Evolutionary conservation across 148 eudicot species (phyloP).

Genomic region (Amaranthus cruentus): DNA sequence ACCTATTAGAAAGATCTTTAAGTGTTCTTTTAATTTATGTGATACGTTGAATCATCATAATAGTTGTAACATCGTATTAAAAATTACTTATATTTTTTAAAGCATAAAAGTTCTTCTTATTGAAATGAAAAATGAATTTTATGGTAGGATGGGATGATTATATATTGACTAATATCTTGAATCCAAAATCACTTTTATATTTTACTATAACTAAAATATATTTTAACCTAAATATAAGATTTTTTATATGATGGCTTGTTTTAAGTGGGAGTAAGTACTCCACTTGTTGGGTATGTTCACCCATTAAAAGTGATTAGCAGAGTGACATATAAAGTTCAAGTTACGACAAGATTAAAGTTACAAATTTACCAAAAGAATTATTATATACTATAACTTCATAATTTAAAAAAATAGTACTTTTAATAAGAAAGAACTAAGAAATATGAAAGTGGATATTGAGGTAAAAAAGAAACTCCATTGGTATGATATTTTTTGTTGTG

Average conservation of each 20-base stretch:
- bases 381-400: neutral
- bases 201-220: too few relatives aligned
- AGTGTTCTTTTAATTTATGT: too few relatives aligned
- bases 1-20: too few relatives aligned
- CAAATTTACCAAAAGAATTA: neutral
- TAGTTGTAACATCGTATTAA: too few relatives aligned
- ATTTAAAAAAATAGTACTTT: neutral
- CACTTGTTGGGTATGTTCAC: neutral
- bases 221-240: too few relatives aligned
- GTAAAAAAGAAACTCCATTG: slow-evolving; percentile 3
- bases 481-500: slow-evolving; percentile 4
- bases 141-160: too few relatives aligned
- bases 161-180: too few relatives aligned
- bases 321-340: neutral
- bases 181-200: too few relatives aligned
- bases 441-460: neutral
- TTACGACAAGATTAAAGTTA: slow-evolving; percentile 5
- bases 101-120: too few relatives aligned
- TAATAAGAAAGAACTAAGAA: neutral
- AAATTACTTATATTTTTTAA: too few relatives aligned
- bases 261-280: slow-evolving; percentile 9
- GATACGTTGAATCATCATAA: too few relatives aligned
- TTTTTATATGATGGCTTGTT: neutral
- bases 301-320: neutral
- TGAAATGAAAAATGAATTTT: too few relatives aligned